These are phyloP conservation scores for Saccharomycopsis olivae DNA, from an alignment of 805 yeast genomes.

Conservation along the genomic window DNA sequence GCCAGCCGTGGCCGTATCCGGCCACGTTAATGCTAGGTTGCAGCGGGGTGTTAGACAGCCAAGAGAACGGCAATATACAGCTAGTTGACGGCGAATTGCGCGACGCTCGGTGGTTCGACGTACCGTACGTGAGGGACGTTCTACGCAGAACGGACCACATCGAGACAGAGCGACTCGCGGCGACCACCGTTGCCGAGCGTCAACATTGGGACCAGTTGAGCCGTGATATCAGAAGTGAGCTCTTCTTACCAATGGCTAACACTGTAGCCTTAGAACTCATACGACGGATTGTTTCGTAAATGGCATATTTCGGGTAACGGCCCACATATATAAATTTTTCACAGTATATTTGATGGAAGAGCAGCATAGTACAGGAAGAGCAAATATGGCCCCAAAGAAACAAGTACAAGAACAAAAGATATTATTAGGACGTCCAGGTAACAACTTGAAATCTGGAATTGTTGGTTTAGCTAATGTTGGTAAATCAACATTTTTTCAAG, in stretches of 20 bases:
- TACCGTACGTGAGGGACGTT: conserved; percentile 33
- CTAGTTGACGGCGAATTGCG: conserved; percentile 80
- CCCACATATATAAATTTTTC: no score
- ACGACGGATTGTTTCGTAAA: not conserved
- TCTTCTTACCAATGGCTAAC: conserved; percentile 5
- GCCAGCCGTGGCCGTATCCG: conserved; percentile 98
- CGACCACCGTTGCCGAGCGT: no score
- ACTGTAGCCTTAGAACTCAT: conserved; percentile 12
- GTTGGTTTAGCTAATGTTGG: conserved; percentile 94
- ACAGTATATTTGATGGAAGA: not conserved
- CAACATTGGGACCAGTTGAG: no score
- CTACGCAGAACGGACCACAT: no score
- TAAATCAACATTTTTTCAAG: conserved; percentile 95
- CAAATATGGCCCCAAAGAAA: conserved; percentile 67
- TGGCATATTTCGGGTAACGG: not conserved
- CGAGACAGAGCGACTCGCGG: no score
- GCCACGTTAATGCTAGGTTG: conserved; percentile 91
- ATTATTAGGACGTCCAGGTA: conserved; percentile 76
- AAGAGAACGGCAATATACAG: conserved; percentile 48
- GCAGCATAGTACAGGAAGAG: no score
- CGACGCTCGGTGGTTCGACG: conserved; percentile 80
- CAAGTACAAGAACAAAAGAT: conserved; percentile 60
- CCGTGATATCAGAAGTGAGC: no score
- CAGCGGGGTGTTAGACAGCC: conserved; percentile 61
- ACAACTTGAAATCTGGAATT: conserved; percentile 70